Evolutionary conservation across 1,284 basidiomycete species (phyloP).

Genomic region (Ustilago lituana): DNA sequence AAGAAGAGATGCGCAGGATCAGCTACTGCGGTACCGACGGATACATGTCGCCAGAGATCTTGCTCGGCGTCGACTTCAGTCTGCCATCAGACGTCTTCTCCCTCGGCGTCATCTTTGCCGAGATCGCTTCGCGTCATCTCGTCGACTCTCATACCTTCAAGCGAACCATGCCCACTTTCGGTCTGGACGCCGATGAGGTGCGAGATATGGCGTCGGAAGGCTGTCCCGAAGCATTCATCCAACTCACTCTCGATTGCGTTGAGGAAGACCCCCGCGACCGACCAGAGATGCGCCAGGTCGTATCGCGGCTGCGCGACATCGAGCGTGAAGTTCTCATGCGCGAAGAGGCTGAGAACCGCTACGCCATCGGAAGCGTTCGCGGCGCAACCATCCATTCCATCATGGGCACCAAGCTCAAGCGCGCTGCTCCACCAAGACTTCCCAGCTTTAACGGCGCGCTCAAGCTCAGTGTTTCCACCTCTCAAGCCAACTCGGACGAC

Average conservation of each 20-base stretch:
- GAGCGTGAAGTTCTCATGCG: conserved; percentile 74
- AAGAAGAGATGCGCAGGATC: conserved; percentile 87
- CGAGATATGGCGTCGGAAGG: conserved; percentile 76
- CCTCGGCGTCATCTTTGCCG: conserved; percentile 91
- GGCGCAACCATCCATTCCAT: conserved; percentile 55
- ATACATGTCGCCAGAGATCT: conserved; percentile 81
- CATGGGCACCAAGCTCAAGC: conserved; percentile 49
- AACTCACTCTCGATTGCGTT: conserved; percentile 82
- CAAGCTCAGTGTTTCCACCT: conserved; percentile 70
- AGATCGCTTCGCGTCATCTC: conserved; percentile 84
- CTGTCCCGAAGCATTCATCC: conserved; percentile 81
- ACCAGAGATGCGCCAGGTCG: conserved; percentile 80
- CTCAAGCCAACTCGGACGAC: conserved; percentile 34
- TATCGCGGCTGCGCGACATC: conserved; percentile 78
- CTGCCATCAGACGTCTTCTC: conserved; percentile 94
- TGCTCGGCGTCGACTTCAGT: conserved; percentile 88
- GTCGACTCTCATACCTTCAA: conserved; percentile 73
- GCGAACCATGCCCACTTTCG: conserved; percentile 71
- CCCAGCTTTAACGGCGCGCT: conserved; percentile 84
- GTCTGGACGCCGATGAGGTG: conserved; percentile 81
- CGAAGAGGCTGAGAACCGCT: conserved; percentile 52
- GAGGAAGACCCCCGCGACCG: conserved; percentile 75
- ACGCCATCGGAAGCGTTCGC: conserved; percentile 77
- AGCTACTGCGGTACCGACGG: conserved; percentile 94
- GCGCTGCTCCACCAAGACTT: conserved; percentile 74